Conservation (phyloP, 139 green algal genomes). For the Asterochloris sp. region DNA sequence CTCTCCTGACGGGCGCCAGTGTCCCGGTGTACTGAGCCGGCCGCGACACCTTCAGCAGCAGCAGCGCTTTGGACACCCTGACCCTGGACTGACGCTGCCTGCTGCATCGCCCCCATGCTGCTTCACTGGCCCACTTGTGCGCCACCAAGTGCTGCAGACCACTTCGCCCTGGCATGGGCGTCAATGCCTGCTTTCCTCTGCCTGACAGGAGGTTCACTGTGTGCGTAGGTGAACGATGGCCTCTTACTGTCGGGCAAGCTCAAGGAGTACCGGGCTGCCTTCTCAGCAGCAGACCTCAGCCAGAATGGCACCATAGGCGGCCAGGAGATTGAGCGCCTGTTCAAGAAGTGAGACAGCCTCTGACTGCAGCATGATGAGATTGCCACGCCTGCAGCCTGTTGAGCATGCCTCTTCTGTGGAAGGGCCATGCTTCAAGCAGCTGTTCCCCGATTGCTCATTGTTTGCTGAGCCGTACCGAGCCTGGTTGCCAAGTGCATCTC, state of each 20-base stretch:
- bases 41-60: not conserved
- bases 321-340: conserved; percentile 33
- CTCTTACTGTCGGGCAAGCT: conserved; percentile 70
- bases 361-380: too few relatives aligned
- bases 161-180: not conserved
- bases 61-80: not conserved
- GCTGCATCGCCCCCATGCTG: too few relatives aligned
- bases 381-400: too few relatives aligned
- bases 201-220: conserved; percentile 15
- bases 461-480: too few relatives aligned
- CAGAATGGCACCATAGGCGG: conserved; percentile 40
- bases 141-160: not conserved
- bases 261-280: conserved; percentile 67
- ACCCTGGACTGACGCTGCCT: too few relatives aligned
- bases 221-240: conserved; percentile 47
- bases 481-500: too few relatives aligned
- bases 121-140: too few relatives aligned
- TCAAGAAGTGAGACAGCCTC: conserved; percentile 17
- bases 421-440: too few relatives aligned
- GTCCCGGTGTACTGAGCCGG: not conserved
- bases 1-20: too few relatives aligned
- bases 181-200: conserved; percentile 1
- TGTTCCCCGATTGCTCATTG: too few relatives aligned
- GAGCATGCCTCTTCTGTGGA: too few relatives aligned
- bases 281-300: conserved; percentile 48